Conservation (phyloP, 106 monocot species). For the Dendrobium chrysotoxum region DNA sequence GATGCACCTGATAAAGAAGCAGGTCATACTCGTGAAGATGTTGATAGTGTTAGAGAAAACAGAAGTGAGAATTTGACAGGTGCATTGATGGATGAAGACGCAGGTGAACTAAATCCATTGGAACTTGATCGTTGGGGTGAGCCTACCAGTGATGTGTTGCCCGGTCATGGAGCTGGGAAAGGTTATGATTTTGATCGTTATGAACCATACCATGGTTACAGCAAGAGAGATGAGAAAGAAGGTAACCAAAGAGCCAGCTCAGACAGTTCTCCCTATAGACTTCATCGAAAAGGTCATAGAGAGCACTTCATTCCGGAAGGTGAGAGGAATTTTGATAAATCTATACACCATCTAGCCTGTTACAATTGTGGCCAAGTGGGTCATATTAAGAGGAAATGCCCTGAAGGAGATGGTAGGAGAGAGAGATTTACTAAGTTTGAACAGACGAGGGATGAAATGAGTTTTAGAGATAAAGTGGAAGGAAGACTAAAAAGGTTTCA, state of each 20-base stretch:
- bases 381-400: conserved; percentile 46
- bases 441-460: conserved; percentile 22
- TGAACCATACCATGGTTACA: conserved; percentile 49
- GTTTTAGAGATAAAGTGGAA: conserved; percentile 17
- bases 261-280: conserved; percentile 15
- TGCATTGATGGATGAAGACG: conserved; percentile 5
- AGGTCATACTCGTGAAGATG: conserved; percentile 8
- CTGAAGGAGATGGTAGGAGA: conserved; percentile 18
- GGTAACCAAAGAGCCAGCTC: conserved; percentile 14
- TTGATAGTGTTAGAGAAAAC: conserved; percentile 15
- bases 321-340: conserved; percentile 15
- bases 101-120: conserved; percentile 14
- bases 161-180: conserved; percentile 11
- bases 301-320: conserved; percentile 14
- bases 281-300: conserved; percentile 19
- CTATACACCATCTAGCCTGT: conserved; percentile 29
- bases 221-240: conserved; percentile 24
- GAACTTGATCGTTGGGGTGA: conserved; percentile 51
- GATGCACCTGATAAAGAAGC: conserved; percentile 20
- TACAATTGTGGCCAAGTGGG: conserved; percentile 49
- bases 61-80: conserved; percentile 18
- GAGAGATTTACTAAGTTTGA: conserved; percentile 27
- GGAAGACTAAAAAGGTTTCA: conserved; percentile 25
- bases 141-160: conserved; percentile 11
- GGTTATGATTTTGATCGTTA: conserved; percentile 47